Conservation (phyloP, 495 filamentous ascomycete species). For the Polyplosphaeria fusca region DNA sequence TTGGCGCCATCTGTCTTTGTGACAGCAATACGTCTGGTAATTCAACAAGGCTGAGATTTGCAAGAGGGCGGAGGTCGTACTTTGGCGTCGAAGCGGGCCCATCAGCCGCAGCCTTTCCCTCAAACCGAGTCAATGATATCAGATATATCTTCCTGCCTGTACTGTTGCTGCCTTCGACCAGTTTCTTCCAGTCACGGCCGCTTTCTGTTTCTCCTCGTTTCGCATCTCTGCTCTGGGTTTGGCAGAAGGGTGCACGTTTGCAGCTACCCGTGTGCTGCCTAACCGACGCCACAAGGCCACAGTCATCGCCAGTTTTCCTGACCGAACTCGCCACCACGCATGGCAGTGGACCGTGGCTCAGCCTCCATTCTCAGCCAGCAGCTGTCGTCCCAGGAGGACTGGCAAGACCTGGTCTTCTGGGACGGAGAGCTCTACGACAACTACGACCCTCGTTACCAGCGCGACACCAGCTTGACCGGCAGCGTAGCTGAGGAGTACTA, state of each 20-base stretch:
- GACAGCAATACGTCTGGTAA: no score
- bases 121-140: neutral
- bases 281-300: neutral
- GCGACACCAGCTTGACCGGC: conserved; percentile 17
- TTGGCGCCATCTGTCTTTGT: no score
- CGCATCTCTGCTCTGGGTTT: no score
- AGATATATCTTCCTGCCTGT: conserved; percentile 15
- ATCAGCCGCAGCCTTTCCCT: no score
- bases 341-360: conserved; percentile 14
- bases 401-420: conserved; percentile 24
- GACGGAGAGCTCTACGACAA: conserved; percentile 26
- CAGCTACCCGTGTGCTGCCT: neutral
- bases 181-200: conserved; percentile 15
- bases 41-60: no score
- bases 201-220: neutral
- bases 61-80: no score
- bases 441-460: conserved; percentile 28
- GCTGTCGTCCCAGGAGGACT: conserved; percentile 4
- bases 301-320: neutral
- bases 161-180: conserved; percentile 6
- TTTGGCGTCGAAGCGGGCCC: no score
- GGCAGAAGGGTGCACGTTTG: no score
- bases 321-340: neutral
- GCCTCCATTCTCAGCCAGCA: conserved; percentile 1
- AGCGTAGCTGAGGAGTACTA: neutral